Conservation (phyloP, 1,139 yeast genomes). For the Meyerozyma sp. region DNA sequence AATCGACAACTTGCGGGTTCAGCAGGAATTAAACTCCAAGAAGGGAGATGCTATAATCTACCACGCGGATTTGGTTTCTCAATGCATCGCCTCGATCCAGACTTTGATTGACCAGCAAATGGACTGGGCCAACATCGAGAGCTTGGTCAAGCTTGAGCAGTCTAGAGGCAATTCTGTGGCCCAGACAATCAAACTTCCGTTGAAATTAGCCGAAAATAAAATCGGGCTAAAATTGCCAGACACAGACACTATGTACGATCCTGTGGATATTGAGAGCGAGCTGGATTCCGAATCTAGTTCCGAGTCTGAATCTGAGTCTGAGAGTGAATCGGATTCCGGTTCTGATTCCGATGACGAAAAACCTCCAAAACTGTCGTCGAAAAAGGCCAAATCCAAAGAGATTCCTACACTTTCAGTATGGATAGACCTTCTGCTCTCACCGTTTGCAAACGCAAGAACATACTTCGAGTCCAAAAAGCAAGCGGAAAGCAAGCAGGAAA, state of each 20-base stretch:
- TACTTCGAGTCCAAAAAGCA: conserved; percentile 76
- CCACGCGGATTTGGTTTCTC: conserved; percentile 67
- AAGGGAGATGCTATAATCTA: conserved; percentile 73
- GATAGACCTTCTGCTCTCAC: conserved; percentile 66
- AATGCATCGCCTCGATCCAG: conserved; percentile 65
- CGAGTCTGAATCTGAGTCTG: conserved; percentile 23
- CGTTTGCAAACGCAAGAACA: conserved; percentile 86
- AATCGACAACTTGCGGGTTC: conserved; percentile 58
- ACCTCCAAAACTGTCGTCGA: conserved; percentile 5
- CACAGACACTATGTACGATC: conserved; percentile 20
- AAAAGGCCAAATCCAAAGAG: conserved; percentile 3
- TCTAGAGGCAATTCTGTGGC: conserved; percentile 63
- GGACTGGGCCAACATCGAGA: conserved; percentile 93
- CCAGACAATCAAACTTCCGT: conserved; percentile 54
- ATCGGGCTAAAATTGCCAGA: conserved; percentile 58
- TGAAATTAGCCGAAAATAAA: conserved; percentile 66
- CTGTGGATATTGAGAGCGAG: conserved; percentile 1
- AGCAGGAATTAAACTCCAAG: conserved; percentile 58
- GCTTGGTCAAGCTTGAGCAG: conserved; percentile 66
- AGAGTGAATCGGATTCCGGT: conserved; percentile 18
- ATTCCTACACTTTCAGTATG: conserved; percentile 44
- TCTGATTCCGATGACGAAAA: conserved; percentile 17
- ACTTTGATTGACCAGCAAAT: conserved; percentile 71
- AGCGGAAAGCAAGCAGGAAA: conserved; percentile 74
- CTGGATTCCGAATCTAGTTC: conserved; percentile 10